phyloP scores from a whole-genome alignment of 2,329 filamentous ascomycete genomes.

The Monilinia fructigena region DNA sequence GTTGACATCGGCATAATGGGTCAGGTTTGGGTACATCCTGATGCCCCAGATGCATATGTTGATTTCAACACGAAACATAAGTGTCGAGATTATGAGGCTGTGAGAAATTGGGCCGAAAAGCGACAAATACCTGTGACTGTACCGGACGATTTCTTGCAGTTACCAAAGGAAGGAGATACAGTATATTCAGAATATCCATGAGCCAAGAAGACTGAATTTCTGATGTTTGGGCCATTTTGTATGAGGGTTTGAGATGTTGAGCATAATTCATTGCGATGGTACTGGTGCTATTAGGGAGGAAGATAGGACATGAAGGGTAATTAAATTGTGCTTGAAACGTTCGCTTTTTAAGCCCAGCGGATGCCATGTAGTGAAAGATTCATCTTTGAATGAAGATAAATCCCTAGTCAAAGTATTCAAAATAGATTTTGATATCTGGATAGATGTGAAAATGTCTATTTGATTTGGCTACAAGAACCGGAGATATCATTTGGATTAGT shows the following conservation, averaged over 20 bases:
- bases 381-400: neutral
- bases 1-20: constrained; percentile 52
- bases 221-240: neutral
- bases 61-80: constrained; percentile 55
- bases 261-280: neutral
- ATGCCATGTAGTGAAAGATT: neutral
- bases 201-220: neutral
- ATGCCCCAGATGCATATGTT: constrained; percentile 45
- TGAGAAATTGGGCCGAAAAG: constrained; percentile 50
- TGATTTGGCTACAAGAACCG: too few relatives aligned
- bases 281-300: neutral
- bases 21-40: constrained; percentile 51
- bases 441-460: neutral
- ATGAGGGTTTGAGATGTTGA: neutral
- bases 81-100: constrained; percentile 52
- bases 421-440: neutral
- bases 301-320: neutral
- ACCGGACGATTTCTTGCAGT: constrained; percentile 34
- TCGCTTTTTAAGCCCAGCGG: rapidly evolving
- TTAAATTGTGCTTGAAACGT: neutral
- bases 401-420: neutral
- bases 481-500: neutral
- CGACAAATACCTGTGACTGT: constrained; percentile 44
- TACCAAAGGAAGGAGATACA: constrained; percentile 28
- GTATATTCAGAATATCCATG: constrained; percentile 24